phyloP scores from a whole-genome alignment of 352 stramenopile genomes.

The Globisporangium alternatum region DNA sequence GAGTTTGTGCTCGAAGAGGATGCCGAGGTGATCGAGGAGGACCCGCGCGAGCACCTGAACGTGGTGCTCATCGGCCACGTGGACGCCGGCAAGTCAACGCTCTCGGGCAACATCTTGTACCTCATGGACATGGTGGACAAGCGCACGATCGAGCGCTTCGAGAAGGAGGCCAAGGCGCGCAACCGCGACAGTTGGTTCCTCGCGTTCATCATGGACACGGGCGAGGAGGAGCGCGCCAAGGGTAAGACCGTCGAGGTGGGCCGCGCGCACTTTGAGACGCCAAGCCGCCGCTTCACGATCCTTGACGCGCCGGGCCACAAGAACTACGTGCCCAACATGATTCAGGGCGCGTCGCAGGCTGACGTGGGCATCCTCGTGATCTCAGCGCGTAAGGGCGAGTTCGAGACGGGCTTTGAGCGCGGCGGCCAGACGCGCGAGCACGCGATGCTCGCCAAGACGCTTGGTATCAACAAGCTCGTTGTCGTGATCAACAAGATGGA shows the following conservation, averaged over 20 bases:
- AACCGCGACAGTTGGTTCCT: conserved; percentile 92
- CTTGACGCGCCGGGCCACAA: conserved; percentile 98
- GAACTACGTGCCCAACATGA: conserved; percentile 99
- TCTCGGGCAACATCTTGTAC: conserved; percentile 98
- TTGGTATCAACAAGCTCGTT: conserved; percentile 98
- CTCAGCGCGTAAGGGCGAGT: conserved; percentile 95
- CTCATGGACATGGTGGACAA: conserved; percentile 99
- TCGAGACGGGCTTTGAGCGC: conserved; percentile 98
- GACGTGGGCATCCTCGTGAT: conserved; percentile 98
- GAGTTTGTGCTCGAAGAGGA: conserved; percentile 52
- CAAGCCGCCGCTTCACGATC: conserved; percentile 96
- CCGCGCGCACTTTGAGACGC: conserved; percentile 96
- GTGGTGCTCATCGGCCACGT: conserved; percentile 99
- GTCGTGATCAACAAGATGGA: conserved; percentile 99
- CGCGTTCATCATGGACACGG: conserved; percentile 99
- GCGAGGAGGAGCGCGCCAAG: conserved; percentile 98
- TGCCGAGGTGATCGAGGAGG: conserved; percentile 83
- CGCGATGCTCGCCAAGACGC: conserved; percentile 98
- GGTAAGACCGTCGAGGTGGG: conserved; percentile 87
- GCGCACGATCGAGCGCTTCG: conserved; percentile 98
- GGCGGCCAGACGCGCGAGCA: conserved; percentile 98
- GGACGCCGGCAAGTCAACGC: conserved; percentile 98
- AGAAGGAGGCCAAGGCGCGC: conserved; percentile 95
- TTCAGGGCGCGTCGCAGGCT: conserved; percentile 94
- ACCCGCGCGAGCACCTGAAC: conserved; percentile 98